Evolutionary conservation across 2,329 filamentous ascomycete genomes (phyloP).

Genomic region (Colletotrichum orbiculare): DNA sequence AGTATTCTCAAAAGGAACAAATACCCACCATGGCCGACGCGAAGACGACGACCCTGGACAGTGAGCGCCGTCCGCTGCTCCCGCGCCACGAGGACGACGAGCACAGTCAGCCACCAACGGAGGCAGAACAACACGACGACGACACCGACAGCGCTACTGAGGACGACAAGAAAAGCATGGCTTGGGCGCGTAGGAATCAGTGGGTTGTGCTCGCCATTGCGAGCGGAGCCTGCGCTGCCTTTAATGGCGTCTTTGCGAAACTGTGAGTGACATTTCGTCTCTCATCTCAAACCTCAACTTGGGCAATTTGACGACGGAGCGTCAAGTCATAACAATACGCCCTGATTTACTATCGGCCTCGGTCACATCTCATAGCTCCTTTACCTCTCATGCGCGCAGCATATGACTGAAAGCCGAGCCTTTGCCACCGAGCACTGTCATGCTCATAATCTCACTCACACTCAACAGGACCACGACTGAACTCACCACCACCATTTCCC

Average conservation of each 20-base stretch:
- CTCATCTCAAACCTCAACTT: background rate
- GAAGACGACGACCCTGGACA: slow-evolving; percentile 32
- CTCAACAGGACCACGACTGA: slow-evolving; percentile 64
- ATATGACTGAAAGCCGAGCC: background rate
- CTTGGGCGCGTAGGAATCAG: slow-evolving; percentile 50
- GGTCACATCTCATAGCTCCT: too few species aligned
- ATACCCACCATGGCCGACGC: slow-evolving; percentile 39
- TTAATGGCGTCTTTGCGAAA: slow-evolving; percentile 87
- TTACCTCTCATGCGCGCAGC: too few species aligned
- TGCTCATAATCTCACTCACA: slow-evolving; percentile 25
- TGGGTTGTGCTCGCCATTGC: slow-evolving; percentile 78
- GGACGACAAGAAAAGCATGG: slow-evolving; percentile 23
- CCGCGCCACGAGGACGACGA: slow-evolving; percentile 32
- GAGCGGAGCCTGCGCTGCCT: slow-evolving; percentile 81
- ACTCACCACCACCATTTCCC: slow-evolving; percentile 61
- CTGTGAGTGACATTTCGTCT: slow-evolving; percentile 62
- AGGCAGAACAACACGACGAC: slow-evolving; percentile 6
- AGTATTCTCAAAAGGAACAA: slow-evolving; percentile 31
- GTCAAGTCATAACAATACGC: too few species aligned
- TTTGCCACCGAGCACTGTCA: background rate
- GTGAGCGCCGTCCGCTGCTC: slow-evolving; percentile 41
- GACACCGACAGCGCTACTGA: background rate
- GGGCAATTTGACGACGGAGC: too few species aligned
- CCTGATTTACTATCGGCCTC: too few species aligned
- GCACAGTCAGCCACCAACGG: slow-evolving; percentile 17